Percentiles rank a stretch among this genome's conserved stretches.
These are phyloP conservation scores for Thoreauomyces humboldtii DNA, from an alignment of 192 early-diverging fungal species.

Conservation along the genomic window DNA sequence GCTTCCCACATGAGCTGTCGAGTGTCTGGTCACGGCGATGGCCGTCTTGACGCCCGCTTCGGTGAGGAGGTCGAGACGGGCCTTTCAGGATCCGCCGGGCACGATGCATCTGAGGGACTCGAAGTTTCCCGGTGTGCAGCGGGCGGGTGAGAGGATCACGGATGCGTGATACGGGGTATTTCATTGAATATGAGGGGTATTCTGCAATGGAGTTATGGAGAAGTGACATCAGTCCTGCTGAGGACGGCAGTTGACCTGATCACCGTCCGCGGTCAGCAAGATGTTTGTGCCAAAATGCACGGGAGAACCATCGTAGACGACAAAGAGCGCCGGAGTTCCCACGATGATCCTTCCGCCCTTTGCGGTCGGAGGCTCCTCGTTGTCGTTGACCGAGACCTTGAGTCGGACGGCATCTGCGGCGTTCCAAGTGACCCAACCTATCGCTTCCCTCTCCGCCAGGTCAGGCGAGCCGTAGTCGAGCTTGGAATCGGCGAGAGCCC, in stretches of 20 bases:
- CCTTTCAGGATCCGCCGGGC: slow-evolving; percentile 42
- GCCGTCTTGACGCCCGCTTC: slow-evolving; percentile 62
- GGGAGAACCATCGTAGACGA: slow-evolving; percentile 62
- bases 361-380: background rate
- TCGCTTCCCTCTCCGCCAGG: slow-evolving; percentile 52
- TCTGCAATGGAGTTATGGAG: too few relatives aligned
- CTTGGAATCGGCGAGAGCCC: slow-evolving; percentile 45
- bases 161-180: too few relatives aligned
- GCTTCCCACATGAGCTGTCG: slow-evolving; percentile 77
- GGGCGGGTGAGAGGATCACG: slow-evolving; percentile 62
- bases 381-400: background rate
- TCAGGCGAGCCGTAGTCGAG: background rate
- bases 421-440: slow-evolving; percentile 69
- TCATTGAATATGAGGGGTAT: too few relatives aligned
- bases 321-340: slow-evolving; percentile 48
- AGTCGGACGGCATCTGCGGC: slow-evolving; percentile 63
- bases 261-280: slow-evolving; percentile 60
- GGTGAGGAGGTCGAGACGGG: slow-evolving; percentile 52
- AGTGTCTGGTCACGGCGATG: slow-evolving; percentile 45
- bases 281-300: slow-evolving; percentile 61
- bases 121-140: slow-evolving; percentile 64
- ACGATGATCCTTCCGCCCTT: slow-evolving; percentile 29
- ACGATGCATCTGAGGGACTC: slow-evolving; percentile 59
- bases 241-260: slow-evolving; percentile 31
- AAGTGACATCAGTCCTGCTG: slow-evolving; percentile 41